Evolutionary conservation across 108 stramenopile genomes (phyloP).

Genomic region (Aurantiochytrium sp.): DNA sequence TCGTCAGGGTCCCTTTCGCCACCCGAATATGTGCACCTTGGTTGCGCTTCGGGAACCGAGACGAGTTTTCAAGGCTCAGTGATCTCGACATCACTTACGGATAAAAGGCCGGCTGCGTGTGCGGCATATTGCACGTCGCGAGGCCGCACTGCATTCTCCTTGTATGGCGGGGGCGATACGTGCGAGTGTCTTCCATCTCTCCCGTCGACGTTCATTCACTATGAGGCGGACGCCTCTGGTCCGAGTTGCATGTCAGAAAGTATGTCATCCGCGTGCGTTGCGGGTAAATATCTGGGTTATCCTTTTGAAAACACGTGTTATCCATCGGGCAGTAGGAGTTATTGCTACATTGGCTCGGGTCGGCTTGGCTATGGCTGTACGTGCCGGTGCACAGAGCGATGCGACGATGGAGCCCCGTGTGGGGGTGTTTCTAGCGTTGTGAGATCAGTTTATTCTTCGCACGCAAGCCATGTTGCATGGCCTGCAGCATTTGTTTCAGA

Average conservation of each 20-base stretch:
- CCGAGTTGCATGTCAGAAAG: not conserved
- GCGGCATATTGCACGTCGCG: not conserved
- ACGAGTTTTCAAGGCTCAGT: not conserved
- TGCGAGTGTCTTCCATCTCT: not conserved
- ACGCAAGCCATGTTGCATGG: not conserved
- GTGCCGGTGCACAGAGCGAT: not conserved
- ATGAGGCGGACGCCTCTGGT: not conserved
- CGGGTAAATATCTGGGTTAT: not conserved
- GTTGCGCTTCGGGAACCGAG: not conserved
- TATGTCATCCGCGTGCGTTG: not conserved
- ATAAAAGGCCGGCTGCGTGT: not conserved
- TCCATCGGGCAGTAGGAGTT: no score
- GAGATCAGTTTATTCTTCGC: not conserved
- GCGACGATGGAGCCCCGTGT: not conserved
- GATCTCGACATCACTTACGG: not conserved
- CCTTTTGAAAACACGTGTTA: no score
- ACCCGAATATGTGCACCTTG: not conserved
- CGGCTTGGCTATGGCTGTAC: not conserved
- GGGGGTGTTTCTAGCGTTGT: not conserved
- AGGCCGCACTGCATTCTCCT: not conserved
- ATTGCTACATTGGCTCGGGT: no score
- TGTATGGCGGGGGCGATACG: not conserved
- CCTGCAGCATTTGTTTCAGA: not conserved
- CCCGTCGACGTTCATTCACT: not conserved
- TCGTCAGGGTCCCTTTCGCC: not conserved